phyloP scores from a whole-genome alignment of 139 green algal species.

The Nannochloris sp. region DNA sequence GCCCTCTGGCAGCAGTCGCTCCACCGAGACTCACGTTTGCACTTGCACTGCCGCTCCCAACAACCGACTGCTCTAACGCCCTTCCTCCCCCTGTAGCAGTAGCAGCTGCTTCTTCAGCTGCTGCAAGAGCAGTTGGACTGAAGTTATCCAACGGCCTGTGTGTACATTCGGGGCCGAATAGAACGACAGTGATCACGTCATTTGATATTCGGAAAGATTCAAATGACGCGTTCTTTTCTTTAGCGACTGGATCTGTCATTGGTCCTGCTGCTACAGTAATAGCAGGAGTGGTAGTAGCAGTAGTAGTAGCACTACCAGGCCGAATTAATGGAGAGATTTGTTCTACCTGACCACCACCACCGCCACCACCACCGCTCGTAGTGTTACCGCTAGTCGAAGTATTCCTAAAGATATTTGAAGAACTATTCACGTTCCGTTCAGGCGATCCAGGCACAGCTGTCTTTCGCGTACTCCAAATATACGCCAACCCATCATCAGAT shows the following conservation, averaged over 20 bases:
- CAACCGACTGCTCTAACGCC: neutral
- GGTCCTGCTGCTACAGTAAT: too few species aligned
- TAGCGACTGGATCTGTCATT: constrained; percentile 3
- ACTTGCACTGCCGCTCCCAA: neutral
- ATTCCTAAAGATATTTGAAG: too few species aligned
- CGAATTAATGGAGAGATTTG: too few species aligned
- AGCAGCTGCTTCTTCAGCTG: neutral
- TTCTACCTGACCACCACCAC: too few species aligned
- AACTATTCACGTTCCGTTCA: too few species aligned
- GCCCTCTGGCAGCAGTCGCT: neutral
- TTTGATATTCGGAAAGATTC: constrained; percentile 55
- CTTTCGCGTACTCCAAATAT: constrained; percentile 49
- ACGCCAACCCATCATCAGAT: constrained; percentile 70
- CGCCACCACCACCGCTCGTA: too few species aligned
- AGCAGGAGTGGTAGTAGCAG: too few species aligned
- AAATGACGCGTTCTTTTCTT: constrained; percentile 53
- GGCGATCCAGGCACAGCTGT: neutral
- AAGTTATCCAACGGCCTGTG: neutral
- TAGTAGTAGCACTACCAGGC: too few species aligned
- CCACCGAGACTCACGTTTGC: neutral
- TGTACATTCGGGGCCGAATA: constrained; percentile 47
- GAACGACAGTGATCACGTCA: constrained; percentile 50
- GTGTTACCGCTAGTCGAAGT: too few species aligned
- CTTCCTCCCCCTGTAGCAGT: neutral
- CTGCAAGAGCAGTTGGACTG: neutral